Base-by-base conservation (phyloP, 768 basidiomycete genomes). In the Sarcodon aspratus region DNA sequence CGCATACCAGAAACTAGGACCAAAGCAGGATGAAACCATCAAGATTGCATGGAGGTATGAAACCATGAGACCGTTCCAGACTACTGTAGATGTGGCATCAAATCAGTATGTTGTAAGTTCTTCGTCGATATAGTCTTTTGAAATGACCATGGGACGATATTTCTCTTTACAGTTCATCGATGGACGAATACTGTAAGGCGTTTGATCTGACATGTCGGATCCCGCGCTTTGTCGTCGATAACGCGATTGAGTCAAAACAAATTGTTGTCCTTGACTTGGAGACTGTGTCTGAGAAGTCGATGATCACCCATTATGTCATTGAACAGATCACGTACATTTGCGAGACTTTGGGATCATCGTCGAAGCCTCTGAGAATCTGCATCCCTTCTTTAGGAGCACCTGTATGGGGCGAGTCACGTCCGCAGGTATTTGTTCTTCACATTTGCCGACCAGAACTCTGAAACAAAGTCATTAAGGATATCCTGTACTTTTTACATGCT, bases 11-110 rank as follows among this genome's bases (percentile, higher is more conserved):
- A 67, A 70, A 34, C 61, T 62, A 13, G 65, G 66, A 10, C 65
- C 65, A 27, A 58, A 50, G n/a, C 71, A 71, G 54, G 74, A 68
- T 37, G 71, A 78, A 27, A 81, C 80, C 57, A 85, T 94, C 54
- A 95, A 87, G 69, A 98, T 99, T 57, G 96, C 96, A 32, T 99
- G 96, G 89, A 76, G 96, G 60, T 99, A 99, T 64, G 90, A 91
- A 59, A 75, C 82, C 50, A 87, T 97, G 87, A 88, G 85, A 67
- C 82, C 74, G 65, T 95, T 96, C 63, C 79, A 89, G 67, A 96
- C 93, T 4, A 91, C 89, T 2, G 80, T 92, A 17, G 40, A 42
- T 17, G 61, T 70, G 35, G 53, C 68, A 44, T 61, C 71, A 42
- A 66, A 66, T 53, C 65, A 67, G 72, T 76, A 72, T 62, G 78